phyloP scores from a whole-genome alignment of 1,284 basidiomycete genomes.

The Tranzscheliella williamsii region DNA sequence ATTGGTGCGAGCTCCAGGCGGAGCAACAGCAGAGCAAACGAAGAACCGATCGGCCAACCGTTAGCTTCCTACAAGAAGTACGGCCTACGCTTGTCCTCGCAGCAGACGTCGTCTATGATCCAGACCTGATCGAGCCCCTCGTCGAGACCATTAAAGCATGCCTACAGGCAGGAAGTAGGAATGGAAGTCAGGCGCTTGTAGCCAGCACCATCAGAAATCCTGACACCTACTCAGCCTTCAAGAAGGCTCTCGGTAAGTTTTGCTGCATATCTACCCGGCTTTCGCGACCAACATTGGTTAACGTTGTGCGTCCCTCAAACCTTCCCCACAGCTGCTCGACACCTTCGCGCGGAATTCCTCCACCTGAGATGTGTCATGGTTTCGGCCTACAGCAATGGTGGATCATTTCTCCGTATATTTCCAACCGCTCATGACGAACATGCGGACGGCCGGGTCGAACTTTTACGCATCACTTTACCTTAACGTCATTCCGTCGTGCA shows the following conservation, averaged over 20 bases:
- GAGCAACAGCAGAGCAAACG: constrained; percentile 32
- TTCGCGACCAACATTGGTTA: too few species aligned
- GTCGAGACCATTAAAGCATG: constrained; percentile 28
- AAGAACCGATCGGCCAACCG: constrained; percentile 23
- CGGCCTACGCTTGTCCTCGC: constrained; percentile 34
- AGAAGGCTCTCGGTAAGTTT: constrained; percentile 21
- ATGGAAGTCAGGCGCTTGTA: constrained; percentile 22
- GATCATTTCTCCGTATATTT: neutral
- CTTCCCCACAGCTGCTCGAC: too few species aligned
- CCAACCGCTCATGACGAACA: neutral
- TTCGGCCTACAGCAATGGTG: too few species aligned
- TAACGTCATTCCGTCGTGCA: too few species aligned
- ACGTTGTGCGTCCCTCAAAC: too few species aligned
- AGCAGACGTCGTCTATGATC: constrained; percentile 44
- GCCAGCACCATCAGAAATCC: constrained; percentile 37
- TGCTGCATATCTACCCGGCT: too few species aligned
- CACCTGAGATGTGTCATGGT: too few species aligned
- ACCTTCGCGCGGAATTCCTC: too few species aligned
- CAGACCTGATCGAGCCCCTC: constrained; percentile 30
- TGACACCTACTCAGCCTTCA: constrained; percentile 25
- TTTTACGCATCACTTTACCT: neutral
- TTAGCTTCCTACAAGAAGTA: constrained; percentile 22
- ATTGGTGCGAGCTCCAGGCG: constrained; percentile 36
- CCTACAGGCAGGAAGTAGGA: constrained; percentile 7
- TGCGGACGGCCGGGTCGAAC: neutral